Evolutionary conservation across 495 filamentous ascomycete genomes (phyloP), one percentile per base, ranked within the genome.

Genomic region (Neurospora intermedia): DNA sequence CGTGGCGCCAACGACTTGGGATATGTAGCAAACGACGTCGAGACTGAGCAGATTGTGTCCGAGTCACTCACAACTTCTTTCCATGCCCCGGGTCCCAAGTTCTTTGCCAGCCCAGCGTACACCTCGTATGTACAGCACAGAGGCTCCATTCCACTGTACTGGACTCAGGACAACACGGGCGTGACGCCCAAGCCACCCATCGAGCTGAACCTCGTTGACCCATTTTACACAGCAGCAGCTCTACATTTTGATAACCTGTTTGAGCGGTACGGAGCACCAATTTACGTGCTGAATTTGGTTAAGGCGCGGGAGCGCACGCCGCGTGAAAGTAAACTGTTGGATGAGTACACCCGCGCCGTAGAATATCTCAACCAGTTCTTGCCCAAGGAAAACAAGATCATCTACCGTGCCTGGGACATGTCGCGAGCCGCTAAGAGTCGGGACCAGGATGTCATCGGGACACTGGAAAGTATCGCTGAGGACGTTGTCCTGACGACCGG

Each of bases 21-120:
- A 27, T 97, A 97, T 81, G 96, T 99, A 70, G 96, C 96, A 45
- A 99, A 99, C 78, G 96, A 99, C 81, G 96, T 99, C n/a, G 96
- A 99, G 82, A 98, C 96, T 6, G 96, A 99, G 82, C 96, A 99
- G 80, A 98, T 99, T 75, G 94, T 98, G 11, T 94, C 94, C 15
- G 96, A 99, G 79, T 90, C 93, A 77, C 83, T 93, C 42, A 97
- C 94, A 3, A 98, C 96, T 3, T 97, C 96, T 0, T 98, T 99
- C 78, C 96, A 99, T 84, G 92, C 91, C 4, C 92, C 96, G 6
- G 94, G 93, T 7, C 93, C 94, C 31, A 89, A 88, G 72, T 88
- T 97, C 41, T 96, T 93, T 81, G 87, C 93, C 4, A 99, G 91
- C 76, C 94, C 96, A 6, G 90, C 91, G 40, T 98, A 94, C 79